Conservation (phyloP, 805 yeast species). For the Monosporozyma unispora region DNA sequence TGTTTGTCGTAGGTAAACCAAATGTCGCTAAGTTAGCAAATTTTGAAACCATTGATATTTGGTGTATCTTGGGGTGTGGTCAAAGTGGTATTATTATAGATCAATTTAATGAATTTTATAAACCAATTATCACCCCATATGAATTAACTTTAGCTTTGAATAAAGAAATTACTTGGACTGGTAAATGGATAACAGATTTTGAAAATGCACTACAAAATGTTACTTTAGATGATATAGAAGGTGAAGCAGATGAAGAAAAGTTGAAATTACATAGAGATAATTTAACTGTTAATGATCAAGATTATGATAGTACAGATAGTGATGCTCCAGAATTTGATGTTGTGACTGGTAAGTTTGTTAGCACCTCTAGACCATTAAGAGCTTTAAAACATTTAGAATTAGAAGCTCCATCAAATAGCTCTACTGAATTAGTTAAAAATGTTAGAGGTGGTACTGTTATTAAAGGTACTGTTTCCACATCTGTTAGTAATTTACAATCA, state of each 20-base stretch:
- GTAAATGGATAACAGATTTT: conserved; percentile 85
- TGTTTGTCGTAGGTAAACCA: conserved; percentile 96
- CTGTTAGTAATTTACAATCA: conserved; percentile 65
- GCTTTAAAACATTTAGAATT: conserved; percentile 55
- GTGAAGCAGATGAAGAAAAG: conserved; percentile 9
- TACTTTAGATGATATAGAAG: conserved; percentile 25
- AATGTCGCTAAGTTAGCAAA: conserved; percentile 95
- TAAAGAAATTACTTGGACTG: conserved; percentile 79
- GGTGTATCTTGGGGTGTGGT: conserved; percentile 94
- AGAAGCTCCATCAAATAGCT: conserved; percentile 33
- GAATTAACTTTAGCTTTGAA: conserved; percentile 76
- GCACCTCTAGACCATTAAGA: conserved; percentile 69
- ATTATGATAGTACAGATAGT: conserved; percentile 7
- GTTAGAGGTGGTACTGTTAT: conserved; percentile 54
- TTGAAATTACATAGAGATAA: conserved; percentile 8
- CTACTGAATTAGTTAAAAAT: conserved; percentile 41
- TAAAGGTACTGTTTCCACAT: conserved; percentile 76
- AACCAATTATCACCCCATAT: conserved; percentile 90
- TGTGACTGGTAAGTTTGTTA: conserved; percentile 70
- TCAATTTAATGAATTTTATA: conserved; percentile 67
- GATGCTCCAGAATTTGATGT: conserved; percentile 76
- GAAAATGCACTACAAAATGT: conserved; percentile 38
- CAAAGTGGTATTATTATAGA: conserved; percentile 88
- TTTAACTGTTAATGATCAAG: not conserved
- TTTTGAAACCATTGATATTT: conserved; percentile 85